Base-by-base conservation (phyloP, 1,284 basidiomycete species). In the Microbotryum saponariae region DNA sequence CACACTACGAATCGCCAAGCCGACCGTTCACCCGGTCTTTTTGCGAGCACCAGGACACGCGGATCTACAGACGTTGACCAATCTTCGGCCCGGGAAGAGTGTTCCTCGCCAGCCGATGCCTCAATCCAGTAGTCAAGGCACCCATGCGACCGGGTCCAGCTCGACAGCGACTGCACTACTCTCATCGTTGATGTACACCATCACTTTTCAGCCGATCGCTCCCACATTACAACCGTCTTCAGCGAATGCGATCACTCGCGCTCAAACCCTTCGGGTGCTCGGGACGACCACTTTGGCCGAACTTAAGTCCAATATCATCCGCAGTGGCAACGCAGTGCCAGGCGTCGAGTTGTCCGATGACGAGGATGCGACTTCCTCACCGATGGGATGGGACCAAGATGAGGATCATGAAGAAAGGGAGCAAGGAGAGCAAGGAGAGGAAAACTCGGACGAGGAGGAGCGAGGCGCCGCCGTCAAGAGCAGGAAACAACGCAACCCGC, bases 281-380 rank as follows among this genome's bases (percentile, higher is more conserved):
- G 66, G 56, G 1, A 48, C 56, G 12, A 62, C 54, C 21, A 65
- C 66, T 23, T 48, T 65, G n/a, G 50, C 49, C 7, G 54, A 64
- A n/a, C 25, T 67, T 2, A 45, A 56, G 18, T 29, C 44, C 9
- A 54, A 57, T 21, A 10, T 65, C 16, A 49, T 44, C 14, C 44
- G 50, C 14, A 61, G 53, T 2, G 56, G 62, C 18, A 60, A 62
- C 23, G 47, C 27, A 29, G 50, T 67, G n/a, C 63, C 63, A 0
- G n/a, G n/a, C 10, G 54, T 51, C 25, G 23, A 37, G 20, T 31
- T 52, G n/a, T 31, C 29, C 5, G 58, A 29, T 4, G n/a, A 10
- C 16, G 59, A 50, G 18, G 48, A 54, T 16, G 37, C 37, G 12
- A 37, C 14, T 10, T 37, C 37, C 37, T 14, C 37, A 37, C 14